Conservation (phyloP, 1,139 yeast species). For the Yamadazyma trypodendri region DNA sequence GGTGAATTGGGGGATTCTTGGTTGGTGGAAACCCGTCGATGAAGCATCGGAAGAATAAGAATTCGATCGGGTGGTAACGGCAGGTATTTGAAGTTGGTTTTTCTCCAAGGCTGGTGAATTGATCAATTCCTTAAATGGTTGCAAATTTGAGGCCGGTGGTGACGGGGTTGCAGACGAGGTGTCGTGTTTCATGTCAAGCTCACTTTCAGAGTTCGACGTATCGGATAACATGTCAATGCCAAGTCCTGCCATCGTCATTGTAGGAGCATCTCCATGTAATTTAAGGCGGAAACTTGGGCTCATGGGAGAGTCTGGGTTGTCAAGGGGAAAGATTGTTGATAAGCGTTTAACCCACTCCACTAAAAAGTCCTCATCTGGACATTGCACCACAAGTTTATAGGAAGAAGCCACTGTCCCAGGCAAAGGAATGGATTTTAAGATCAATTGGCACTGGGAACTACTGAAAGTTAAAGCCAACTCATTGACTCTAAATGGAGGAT, state of each 20-base stretch:
- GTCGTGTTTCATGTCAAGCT: conserved; percentile 1
- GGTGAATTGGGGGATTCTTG: conserved; percentile 17
- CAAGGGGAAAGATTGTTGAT: conserved; percentile 31
- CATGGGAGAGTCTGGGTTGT: conserved; percentile 24
- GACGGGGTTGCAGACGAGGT: conserved; percentile 9
- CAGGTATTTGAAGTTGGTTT: conserved; percentile 5
- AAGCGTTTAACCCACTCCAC: conserved; percentile 29
- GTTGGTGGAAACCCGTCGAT: conserved; percentile 10
- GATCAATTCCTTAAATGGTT: conserved; percentile 22
- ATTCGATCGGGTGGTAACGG: conserved; percentile 7
- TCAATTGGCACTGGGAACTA: conserved; percentile 21
- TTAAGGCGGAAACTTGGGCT: conserved; percentile 23
- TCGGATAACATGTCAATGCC: conserved; percentile 35
- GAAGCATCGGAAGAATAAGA: conserved; percentile 9
- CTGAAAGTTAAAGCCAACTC: conserved; percentile 17
- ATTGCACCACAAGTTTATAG: conserved; percentile 14
- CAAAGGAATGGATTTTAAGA: conserved; percentile 28
- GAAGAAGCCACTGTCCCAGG: conserved; percentile 11
- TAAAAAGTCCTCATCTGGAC: conserved; percentile 21
- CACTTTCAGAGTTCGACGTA: conserved; percentile 10
- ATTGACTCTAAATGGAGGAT: conserved; percentile 40
- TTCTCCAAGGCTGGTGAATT: conserved; percentile 19
- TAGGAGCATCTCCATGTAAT: conserved; percentile 16
- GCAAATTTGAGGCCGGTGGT: conserved; percentile 6
- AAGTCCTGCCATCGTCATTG: conserved; percentile 29